Percentiles rank a stretch among this genome's conserved stretches.
Evolutionary conservation across 1,284 basidiomycete species (phyloP).

Genomic region (Blastosporella zonata): DNA sequence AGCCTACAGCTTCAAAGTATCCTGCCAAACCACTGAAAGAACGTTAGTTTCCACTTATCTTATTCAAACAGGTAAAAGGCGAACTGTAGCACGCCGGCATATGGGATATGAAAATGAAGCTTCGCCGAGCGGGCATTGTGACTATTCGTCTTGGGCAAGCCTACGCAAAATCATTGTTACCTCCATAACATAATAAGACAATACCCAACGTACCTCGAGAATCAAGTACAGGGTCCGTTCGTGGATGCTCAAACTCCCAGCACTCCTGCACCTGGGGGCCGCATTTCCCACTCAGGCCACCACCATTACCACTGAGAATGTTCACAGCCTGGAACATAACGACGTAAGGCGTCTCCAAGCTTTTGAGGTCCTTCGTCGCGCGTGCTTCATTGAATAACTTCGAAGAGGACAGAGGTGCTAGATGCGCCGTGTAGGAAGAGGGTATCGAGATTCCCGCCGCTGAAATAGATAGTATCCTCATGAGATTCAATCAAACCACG

Average conservation of each 20-base stretch:
- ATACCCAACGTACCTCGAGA: conserved; percentile 51
- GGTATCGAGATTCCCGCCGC: conserved; percentile 95
- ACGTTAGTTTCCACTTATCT: background rate
- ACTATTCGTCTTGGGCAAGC: conserved; percentile 81
- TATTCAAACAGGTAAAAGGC: conserved; percentile 16
- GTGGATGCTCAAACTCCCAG: conserved; percentile 97
- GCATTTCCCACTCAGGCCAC: conserved; percentile 60
- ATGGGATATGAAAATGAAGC: conserved; percentile 89
- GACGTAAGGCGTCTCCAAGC: conserved; percentile 92
- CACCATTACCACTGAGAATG: conserved; percentile 74
- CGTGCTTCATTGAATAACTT: conserved; percentile 86
- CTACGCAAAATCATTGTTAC: conserved; percentile 33
- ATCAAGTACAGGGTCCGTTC: conserved; percentile 75
- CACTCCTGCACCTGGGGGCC: conserved; percentile 89
- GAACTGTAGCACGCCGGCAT: conserved; percentile 87
- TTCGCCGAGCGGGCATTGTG: conserved; percentile 83
- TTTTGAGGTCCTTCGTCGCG: conserved; percentile 59
- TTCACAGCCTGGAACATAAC: conserved; percentile 97
- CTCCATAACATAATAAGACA: background rate
- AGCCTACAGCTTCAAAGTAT: conserved; percentile 86
- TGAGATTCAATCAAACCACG: conserved; percentile 2
- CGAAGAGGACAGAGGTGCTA: conserved; percentile 91
- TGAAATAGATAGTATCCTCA: conserved; percentile 27
- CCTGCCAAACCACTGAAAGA: conserved; percentile 79
- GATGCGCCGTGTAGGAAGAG: conserved; percentile 90